Evolutionary conservation across 148 eudicot genomes (phyloP), one percentile per base, ranked within the genome.

Genomic region (Bassia scoparia): DNA sequence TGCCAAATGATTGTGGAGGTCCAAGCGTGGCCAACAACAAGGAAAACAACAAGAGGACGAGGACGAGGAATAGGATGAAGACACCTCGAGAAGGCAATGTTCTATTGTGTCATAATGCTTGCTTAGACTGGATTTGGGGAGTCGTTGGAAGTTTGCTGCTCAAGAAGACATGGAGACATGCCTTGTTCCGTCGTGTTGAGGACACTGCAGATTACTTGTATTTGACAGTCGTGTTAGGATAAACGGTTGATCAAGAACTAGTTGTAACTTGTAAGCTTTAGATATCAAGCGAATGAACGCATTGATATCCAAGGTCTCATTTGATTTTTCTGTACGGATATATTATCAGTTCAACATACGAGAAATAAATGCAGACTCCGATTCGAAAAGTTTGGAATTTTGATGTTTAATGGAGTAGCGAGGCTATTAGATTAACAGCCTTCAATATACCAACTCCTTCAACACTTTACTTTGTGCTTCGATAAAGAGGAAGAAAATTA

Each of bases 91-190:
- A 43, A 74, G 31, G 29, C 23, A 10, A 31, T 73, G 80, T 75
- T 82, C 17, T 80, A 69, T 34, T 1, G 72, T 20, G 78, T 49
- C 11, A 35, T 80, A 59, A 11, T 66, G 46, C 26, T 79, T 3
- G 85, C 20, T 71, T 71, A 2, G 80, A 61, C 74, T 11, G 83
- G 85, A 23, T 84, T 66, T 79, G 81, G 83, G 87, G 79, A 16
- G 75, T 77, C n/a, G 26, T 80, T 10, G 86, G 76, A n/a, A 64
- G 55, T 52, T 74, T 80, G 41, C 0, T 76, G 33, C 20, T 76
- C 2, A 73, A 74, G 17, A 76, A 50, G 61, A 38, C 54, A 21
- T 76, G 78, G 77, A 79, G 81, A 52, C 21, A 16, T 24, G 70
- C 80, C 23, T 52, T 60, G 17, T 76, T 79, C 16, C 61, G 16